Conservation (phyloP, 208 protist species). For the Trypanosoma avium region DNA sequence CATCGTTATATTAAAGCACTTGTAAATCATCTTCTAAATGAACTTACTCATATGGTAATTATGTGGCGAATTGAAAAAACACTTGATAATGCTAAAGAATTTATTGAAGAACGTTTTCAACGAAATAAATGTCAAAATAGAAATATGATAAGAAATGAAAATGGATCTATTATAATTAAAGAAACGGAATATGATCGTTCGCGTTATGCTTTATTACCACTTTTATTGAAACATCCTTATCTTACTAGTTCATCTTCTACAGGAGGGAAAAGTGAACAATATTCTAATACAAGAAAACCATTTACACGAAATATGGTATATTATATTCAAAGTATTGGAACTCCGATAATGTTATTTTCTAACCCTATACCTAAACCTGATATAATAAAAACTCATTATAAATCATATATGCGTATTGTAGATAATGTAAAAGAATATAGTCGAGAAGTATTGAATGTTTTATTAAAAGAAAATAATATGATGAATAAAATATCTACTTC, state of each 20-base stretch:
- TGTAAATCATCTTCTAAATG: slow-evolving; percentile 65
- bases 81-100: slow-evolving; percentile 36
- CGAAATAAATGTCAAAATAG: not conserved
- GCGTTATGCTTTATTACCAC: slow-evolving; percentile 38
- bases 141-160: slow-evolving; percentile 1
- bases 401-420: slow-evolving; percentile 11
- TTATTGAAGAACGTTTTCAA: slow-evolving; percentile 25
- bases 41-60: slow-evolving; percentile 77
- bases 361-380: slow-evolving; percentile 1
- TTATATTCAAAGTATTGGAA: slow-evolving; percentile 14
- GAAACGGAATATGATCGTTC: slow-evolving; percentile 26
- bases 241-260: not conserved
- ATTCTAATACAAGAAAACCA: not conserved
- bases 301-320: not conserved
- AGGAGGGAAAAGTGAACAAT: not conserved
- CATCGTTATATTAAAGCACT: slow-evolving; percentile 50
- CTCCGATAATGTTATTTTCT: slow-evolving; percentile 15
- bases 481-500: not conserved
- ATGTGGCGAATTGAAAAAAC: slow-evolving; percentile 73
- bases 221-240: slow-evolving; percentile 28
- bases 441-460: slow-evolving; percentile 11
- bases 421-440: not conserved
- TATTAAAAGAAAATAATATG: not conserved
- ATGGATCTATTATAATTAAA: slow-evolving; percentile 3
- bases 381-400: slow-evolving; percentile 9